These are phyloP conservation scores for Salix exigua DNA, from an alignment of 345 rosid genomes.

Conservation along the genomic window DNA sequence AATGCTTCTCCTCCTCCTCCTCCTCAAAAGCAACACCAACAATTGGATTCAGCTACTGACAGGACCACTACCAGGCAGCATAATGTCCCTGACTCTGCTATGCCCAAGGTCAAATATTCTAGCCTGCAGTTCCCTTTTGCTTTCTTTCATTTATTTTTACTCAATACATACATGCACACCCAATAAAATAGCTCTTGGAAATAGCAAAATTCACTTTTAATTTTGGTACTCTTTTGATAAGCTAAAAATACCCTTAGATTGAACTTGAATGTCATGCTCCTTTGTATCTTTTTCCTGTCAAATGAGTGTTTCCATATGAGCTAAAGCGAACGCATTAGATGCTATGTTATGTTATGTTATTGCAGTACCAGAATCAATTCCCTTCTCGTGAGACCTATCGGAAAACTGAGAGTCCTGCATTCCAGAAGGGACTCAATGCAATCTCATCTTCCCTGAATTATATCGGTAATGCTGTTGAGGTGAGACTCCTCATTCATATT, in stretches of 20 bases:
- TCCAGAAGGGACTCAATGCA: constrained; percentile 30
- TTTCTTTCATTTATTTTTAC: neutral
- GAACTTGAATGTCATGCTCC: neutral
- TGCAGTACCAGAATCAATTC: constrained; percentile 33
- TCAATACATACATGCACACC: neutral
- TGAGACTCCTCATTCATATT: neutral
- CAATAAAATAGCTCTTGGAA: neutral
- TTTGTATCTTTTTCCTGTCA: neutral
- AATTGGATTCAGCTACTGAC: constrained; percentile 1
- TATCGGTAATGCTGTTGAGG: constrained; percentile 33
- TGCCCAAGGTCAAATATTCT: constrained; percentile 12
- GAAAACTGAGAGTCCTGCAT: constrained; percentile 4
- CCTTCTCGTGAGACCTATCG: constrained; percentile 22
- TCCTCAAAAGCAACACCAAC: neutral
- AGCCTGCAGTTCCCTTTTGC: neutral
- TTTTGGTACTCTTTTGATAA: neutral
- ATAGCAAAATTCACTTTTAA: neutral
- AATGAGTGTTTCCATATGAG: neutral
- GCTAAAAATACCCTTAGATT: neutral
- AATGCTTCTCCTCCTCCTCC: neutral
- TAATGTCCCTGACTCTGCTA: neutral
- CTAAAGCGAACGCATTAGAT: neutral
- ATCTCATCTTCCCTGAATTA: constrained; percentile 30
- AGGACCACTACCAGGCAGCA: neutral
- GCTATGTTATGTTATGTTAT: constrained; percentile 9